phyloP scores from a whole-genome alignment of 768 basidiomycete species.

The Leccinum longicurvipes region DNA sequence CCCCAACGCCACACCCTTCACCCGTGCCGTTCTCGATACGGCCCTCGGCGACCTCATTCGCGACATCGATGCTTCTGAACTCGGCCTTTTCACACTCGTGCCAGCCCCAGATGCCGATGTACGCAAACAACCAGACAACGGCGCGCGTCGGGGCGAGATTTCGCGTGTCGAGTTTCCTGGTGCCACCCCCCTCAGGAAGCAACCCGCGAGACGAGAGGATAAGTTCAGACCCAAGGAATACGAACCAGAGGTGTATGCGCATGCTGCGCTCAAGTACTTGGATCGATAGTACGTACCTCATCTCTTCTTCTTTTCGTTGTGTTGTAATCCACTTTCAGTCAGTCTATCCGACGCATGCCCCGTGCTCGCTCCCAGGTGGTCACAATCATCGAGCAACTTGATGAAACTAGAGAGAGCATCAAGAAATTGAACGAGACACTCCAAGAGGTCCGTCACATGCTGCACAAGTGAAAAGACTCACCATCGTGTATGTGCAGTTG shows the following conservation, averaged over 20 bases:
- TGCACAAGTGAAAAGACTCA: conserved; percentile 5
- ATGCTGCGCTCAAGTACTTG: conserved; percentile 73
- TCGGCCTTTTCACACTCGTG: conserved; percentile 70
- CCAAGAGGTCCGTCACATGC: conserved; percentile 36
- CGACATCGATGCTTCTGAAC: conserved; percentile 73
- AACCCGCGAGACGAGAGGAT: conserved; percentile 39
- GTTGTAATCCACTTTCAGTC: conserved; percentile 37
- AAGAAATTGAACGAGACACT: conserved; percentile 33
- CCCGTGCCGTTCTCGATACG: conserved; percentile 59
- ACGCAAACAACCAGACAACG: conserved; percentile 26
- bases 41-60: conserved; percentile 74
- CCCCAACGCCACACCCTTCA: conserved; percentile 42
- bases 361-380: conserved; percentile 41
- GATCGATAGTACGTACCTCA: conserved; percentile 63
- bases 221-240: conserved; percentile 38
- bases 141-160: conserved; percentile 40
- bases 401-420: conserved; percentile 36
- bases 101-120: conserved; percentile 32
- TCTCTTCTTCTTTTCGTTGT: background rate
- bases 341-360: conserved; percentile 48
- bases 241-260: conserved; percentile 73
- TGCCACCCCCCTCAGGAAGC: conserved; percentile 64
- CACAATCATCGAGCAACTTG: conserved; percentile 38
- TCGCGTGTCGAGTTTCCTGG: conserved; percentile 64
- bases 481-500: conserved; percentile 8